A percentile compares a stretch with the other conserved stretches of the same genome.
Conservation (phyloP, 805 yeast species). For the Myxozyma mucilagina region DNA sequence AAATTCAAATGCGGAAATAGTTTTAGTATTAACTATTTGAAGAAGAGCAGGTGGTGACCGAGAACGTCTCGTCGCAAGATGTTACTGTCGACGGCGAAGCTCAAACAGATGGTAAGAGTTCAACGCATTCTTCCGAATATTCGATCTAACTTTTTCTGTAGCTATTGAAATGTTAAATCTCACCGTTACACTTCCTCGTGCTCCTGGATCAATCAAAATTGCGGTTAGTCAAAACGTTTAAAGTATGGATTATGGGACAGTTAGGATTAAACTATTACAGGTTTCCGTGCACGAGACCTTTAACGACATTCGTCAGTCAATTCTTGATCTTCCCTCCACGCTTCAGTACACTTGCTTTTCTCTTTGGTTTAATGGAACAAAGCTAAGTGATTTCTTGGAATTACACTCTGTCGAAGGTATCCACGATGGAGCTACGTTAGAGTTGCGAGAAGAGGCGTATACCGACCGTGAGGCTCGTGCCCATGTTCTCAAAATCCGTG, state of each 20-base stretch:
- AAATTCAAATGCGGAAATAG: too few relatives aligned
- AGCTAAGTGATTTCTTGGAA: conserved; percentile 41
- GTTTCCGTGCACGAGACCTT: conserved; percentile 49
- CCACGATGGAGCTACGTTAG: conserved; percentile 45
- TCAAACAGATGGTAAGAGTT: not conserved
- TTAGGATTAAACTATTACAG: conserved; percentile 2
- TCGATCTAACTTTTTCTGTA: not conserved
- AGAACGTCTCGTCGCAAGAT: too few relatives aligned
- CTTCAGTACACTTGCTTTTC: conserved; percentile 63
- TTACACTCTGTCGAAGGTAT: conserved; percentile 39
- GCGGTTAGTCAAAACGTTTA: conserved; percentile 17
- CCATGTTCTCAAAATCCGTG: conserved; percentile 66
- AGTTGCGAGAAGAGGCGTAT: conserved; percentile 57
- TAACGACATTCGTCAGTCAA: conserved; percentile 57
- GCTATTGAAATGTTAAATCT: conserved; percentile 25
- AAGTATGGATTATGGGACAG: not conserved
- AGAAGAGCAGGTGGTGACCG: too few relatives aligned
- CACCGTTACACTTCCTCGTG: conserved; percentile 31
- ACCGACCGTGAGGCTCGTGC: conserved; percentile 59
- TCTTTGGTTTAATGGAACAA: conserved; percentile 44
- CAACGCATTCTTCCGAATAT: not conserved
- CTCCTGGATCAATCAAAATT: conserved; percentile 33
- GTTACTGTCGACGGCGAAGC: not conserved
- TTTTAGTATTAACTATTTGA: too few relatives aligned
- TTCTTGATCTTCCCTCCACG: conserved; percentile 58